phyloP scores from a whole-genome alignment of 805 yeast genomes.

The Yarrowia phangngaensis region DNA sequence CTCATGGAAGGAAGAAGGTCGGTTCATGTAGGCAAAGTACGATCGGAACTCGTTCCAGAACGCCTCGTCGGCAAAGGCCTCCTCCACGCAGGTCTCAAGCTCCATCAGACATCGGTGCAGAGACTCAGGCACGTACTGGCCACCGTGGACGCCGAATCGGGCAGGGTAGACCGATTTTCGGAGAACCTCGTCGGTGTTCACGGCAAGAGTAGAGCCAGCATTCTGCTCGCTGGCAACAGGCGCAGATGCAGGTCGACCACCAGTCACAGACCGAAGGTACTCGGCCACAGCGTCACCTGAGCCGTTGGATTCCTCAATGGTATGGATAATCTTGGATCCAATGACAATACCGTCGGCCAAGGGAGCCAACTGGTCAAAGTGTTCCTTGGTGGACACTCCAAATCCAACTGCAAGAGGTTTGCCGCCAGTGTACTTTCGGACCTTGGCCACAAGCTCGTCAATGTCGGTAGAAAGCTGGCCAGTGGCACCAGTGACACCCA shows the following conservation, averaged over 20 bases:
- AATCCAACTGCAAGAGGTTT: slow-evolving; percentile 93
- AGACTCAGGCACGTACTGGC: slow-evolving; percentile 98
- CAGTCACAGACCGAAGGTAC: slow-evolving; percentile 67
- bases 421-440: slow-evolving; percentile 66
- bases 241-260: slow-evolving; percentile 41
- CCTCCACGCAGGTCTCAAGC: slow-evolving; percentile 81
- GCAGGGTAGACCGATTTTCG: slow-evolving; percentile 48
- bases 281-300: slow-evolving; percentile 55
- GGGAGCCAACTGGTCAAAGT: slow-evolving; percentile 71
- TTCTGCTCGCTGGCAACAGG: slow-evolving; percentile 14
- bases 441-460: slow-evolving; percentile 64
- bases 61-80: slow-evolving; percentile 78
- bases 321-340: slow-evolving; percentile 77
- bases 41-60: slow-evolving; percentile 92
- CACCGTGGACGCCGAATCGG: slow-evolving; percentile 93
- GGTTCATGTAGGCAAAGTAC: slow-evolving; percentile 87
- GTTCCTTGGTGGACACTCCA: slow-evolving; percentile 93
- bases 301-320: slow-evolving; percentile 57
- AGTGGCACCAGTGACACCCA: slow-evolving; percentile 96
- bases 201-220: slow-evolving; percentile 13
- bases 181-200: slow-evolving; percentile 23
- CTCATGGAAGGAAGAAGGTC: slow-evolving; percentile 88
- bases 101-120: slow-evolving; percentile 86
- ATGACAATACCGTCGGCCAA: slow-evolving; percentile 94
- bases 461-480: slow-evolving; percentile 61